Evolutionary conservation across 768 basidiomycete genomes (phyloP).

Genomic region (Phylloporus rhodoxanthus): DNA sequence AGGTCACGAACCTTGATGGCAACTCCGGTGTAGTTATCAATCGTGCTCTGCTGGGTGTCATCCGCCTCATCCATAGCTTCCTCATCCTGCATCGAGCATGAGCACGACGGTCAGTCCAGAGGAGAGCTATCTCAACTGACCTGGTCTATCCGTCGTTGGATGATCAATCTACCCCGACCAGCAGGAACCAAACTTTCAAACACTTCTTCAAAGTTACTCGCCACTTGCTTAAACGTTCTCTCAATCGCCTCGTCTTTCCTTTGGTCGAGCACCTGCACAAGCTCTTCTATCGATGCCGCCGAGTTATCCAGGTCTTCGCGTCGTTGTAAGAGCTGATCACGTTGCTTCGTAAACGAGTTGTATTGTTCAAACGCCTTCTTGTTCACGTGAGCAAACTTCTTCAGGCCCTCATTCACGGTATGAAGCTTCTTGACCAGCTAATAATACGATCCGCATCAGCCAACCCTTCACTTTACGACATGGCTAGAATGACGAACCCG

Average conservation of each 20-base stretch:
- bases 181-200: constrained; percentile 95
- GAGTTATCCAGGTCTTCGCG: constrained; percentile 90
- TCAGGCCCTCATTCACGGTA: constrained; percentile 83
- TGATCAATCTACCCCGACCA: constrained; percentile 85
- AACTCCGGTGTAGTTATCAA: constrained; percentile 96
- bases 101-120: background rate
- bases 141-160: constrained; percentile 86
- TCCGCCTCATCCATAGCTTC: constrained; percentile 63
- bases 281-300: constrained; percentile 82
- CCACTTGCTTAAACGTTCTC: constrained; percentile 96
- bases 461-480: background rate
- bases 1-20: constrained; percentile 72
- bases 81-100: constrained; percentile 47
- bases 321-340: constrained; percentile 81
- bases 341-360: constrained; percentile 95
- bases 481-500: constrained; percentile 46
- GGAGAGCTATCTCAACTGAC: constrained; percentile 27
- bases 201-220: constrained; percentile 93
- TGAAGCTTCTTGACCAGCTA: constrained; percentile 94
- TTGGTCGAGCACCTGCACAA: constrained; percentile 91
- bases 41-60: constrained; percentile 63
- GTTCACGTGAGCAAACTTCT: constrained; percentile 97
- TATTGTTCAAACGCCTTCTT: constrained; percentile 99
- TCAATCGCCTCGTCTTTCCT: constrained; percentile 99
- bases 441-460: constrained; percentile 5